Base-by-base conservation (phyloP, 140 eudicot genomes). In the Oenanthe javanica region DNA sequence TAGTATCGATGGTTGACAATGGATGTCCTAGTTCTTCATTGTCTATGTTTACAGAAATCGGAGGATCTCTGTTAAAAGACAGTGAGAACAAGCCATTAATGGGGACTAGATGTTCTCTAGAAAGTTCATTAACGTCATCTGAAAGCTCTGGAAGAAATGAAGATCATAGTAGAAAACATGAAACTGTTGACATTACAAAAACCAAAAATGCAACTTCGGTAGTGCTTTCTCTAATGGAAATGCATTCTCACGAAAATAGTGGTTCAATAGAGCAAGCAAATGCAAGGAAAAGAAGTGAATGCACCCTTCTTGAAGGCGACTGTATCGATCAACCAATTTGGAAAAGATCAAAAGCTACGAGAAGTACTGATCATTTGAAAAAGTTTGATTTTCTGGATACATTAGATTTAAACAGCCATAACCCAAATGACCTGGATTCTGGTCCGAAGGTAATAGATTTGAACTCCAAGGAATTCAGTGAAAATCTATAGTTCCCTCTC, bases 101-200 rank as follows among this genome's bases (percentile, higher is more conserved):
- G 67, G 49, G 51, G 43, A 81, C 81, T 45, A 77, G 84, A 63
- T 54, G 75, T 52, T 88, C 90, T 36, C 10, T 80, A 1, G 92
- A 89, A 51, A 89, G 88, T 76, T 89, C 92, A 12, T 66, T 76
- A 79, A 74, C 96, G 9, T 88, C 98, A 23, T 85, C 93, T 0
- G 97, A 89, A 81, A 87, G 90, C 86, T 90, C 89, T 4, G 90
- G 80, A 48, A 82, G 91, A 82, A 84, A 83, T n/a, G 90, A 89
- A 78, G 82, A 83, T n/a, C 54, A 38, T 45, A 71, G 66, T 72
- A 45, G 4, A 50, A 75, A 63, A 25, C 45, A 42, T 18, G 74
- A 77, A 46, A 79, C 13, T 19, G 78, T 51, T 18, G 74, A 78
- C 16, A 31, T 14, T 23, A 66, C 18, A 2, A 27, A 75, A 16